Base-by-base conservation (phyloP, 2,329 filamentous ascomycete species). In the Cladosporium sp. region DNA sequence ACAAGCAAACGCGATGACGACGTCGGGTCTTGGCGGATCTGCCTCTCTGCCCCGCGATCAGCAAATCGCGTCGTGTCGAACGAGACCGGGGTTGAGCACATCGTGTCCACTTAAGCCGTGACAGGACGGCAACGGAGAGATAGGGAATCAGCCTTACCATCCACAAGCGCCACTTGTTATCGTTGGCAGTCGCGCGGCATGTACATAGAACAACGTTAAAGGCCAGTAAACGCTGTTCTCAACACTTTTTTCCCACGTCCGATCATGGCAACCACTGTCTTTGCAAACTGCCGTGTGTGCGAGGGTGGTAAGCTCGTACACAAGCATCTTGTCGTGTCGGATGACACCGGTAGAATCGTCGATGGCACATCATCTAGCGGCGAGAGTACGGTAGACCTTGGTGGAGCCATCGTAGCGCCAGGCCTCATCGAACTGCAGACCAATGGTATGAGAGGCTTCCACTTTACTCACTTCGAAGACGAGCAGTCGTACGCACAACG, bases 351-450 rank as follows among this genome's bases (percentile, higher is more conserved):
- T 21, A 71, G 74, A 26, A 81, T 82, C 65, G 68, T 81, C 49
- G 75, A 78, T 69, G 33, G 18, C 21, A 71, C 75, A 64, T 78
- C 79, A 40, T 78, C 79, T 35, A 80, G 80, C 67, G 80, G 80
- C 52, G 11, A 46, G 40, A 78, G 81, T 50, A 77, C 76, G 14
- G 72, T 83, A 56, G 83, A 86, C 69, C 72, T 86, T 12, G 76
- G 82, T 46, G 81, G 80, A 49, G 78, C 74, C 56, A 83, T 86
- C 57, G 76, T 86, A 62, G 82, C 84, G 5, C 84, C 84, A 11
- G 85, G 84, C 3, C 85, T 84, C 69, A 75, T 86, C 26, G 84
- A 86, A 66, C 72, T 86, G 6, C 84, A 86, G 67, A 85, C 82
- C 1, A 86, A 86, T 69, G 82, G 83, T 61, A 74, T 81, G 58